phyloP scores from a whole-genome alignment of 1,284 basidiomycete species.

The Tranzscheliella williamsii region DNA sequence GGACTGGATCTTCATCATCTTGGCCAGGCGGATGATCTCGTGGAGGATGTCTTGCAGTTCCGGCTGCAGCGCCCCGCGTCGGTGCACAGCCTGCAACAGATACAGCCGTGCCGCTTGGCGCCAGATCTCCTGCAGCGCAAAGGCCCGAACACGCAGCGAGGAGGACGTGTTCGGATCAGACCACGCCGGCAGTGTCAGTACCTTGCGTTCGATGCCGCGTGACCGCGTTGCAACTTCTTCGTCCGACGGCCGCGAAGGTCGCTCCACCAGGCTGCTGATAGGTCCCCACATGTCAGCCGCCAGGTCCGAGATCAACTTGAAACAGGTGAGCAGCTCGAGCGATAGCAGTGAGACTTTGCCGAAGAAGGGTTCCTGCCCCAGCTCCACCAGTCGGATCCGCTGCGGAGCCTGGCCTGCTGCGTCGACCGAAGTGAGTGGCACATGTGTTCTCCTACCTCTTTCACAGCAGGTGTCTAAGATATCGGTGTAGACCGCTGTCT shows the following conservation, averaged over 20 bases:
- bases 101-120: conserved; percentile 33
- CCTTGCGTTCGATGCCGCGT: conserved; percentile 22
- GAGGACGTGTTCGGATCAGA: conserved; percentile 24
- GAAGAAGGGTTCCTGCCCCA: conserved; percentile 9
- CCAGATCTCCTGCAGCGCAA: conserved; percentile 46
- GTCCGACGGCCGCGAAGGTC: conserved; percentile 10
- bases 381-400: background rate
- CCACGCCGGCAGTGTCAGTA: conserved; percentile 31
- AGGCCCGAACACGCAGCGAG: conserved; percentile 23
- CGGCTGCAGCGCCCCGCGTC: conserved; percentile 27
- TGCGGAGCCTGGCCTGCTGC: background rate
- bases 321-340: conserved; percentile 33
- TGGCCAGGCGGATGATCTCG: conserved; percentile 36
- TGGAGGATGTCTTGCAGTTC: conserved; percentile 36
- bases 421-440: conserved; percentile 3
- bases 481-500: conserved; percentile 32
- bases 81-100: conserved; percentile 35
- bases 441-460: conserved; percentile 21
- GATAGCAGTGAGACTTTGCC: conserved; percentile 24
- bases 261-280: conserved; percentile 1
- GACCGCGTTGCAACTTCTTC: conserved; percentile 16
- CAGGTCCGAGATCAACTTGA: conserved; percentile 39
- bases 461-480: conserved; percentile 25
- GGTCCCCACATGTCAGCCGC: conserved; percentile 40
- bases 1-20: conserved; percentile 31